Base-by-base conservation (phyloP, 2,329 filamentous ascomycete species). In the Fusarium equiseti region DNA sequence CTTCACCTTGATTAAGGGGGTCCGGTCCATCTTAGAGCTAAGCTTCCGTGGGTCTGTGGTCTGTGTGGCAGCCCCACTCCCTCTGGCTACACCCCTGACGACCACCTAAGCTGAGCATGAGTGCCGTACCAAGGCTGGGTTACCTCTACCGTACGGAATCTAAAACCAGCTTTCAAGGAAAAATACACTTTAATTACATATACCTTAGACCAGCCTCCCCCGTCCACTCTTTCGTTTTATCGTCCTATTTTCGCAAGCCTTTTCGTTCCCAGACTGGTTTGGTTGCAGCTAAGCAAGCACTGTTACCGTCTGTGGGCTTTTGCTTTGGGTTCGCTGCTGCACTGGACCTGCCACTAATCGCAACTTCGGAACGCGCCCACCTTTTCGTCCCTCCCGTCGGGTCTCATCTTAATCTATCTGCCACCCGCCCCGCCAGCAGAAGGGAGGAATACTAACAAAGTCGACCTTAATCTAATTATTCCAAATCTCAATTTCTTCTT, bases 331-430 rank as follows among this genome's bases (percentile, higher is more conserved):
- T 32, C 11, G 54, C 16, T 54, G 57, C 44, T 29, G 24, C 31
- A 45, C 48, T 18, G 24, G 35, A 38, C 18, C 35, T 38, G 18
- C 35, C 32, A 52, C 32, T 52, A 52, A 52, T 52, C 50, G 24
- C 50, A 13, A 52, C 50, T 53, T 29, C 46, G 49, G 55, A 63
- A 70, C 71, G 69, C 61, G 63, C 32, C 53, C 59, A 52, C 63
- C 55, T 56, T 56, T n/a, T 52, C 11, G 32, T 18, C 24, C 50
- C 13, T 52, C 45, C 32, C 45, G 13, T 38, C 35, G 18, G 18
- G 35, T 45, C 57, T 68, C 64, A 63, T 45, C 31, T 63, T 73
- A 75, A 75, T 73, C 53, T 71, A 73, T 52, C 63, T 74, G 70
- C 62, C 51, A 62, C 63, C 38, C 57, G 38, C 62, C 66, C 57